Evolutionary conservation across 805 yeast genomes (phyloP), one percentile per base, ranked within the genome.

Genomic region (Cyberlindnera lachancei): DNA sequence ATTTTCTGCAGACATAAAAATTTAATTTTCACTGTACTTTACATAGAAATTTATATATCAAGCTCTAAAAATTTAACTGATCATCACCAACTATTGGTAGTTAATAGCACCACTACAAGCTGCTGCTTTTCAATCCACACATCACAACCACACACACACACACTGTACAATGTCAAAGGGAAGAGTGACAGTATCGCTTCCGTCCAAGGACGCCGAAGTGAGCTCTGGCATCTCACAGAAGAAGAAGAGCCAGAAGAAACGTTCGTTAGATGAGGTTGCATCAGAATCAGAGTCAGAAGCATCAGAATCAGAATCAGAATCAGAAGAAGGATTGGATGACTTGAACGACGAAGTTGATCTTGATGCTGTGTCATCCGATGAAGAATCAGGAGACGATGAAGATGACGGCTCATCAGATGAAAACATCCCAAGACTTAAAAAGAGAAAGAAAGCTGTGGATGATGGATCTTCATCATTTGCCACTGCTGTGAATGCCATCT

Each of bases 391-490:
- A 7, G 47, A 37, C 13, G 45, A 45, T 6, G 38, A 36, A 8
- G 46, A 42, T 16, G 53, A 40, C 15, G 41, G 32, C 25, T 34
- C 36, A 26, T 44, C 40, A 9, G 54, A 42, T 16, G 62, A 50
- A 12, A 67, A 54, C 30, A 63, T 57, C 25, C 75, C 66, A 25
- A 58, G 61, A 35, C 68, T 75, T 29, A 63, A 66, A 45, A 68
- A 70, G 48, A 72, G 78, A 40, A 74, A 72, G 56, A 70, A 70
- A 48, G 71, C 68, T 32, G 59, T 60, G 27, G 79, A 71, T 38
- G 86, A 79, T 55, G 90, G 87, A n/a, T 69, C 85, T 1, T 78
- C 66, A 27, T 67, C 75, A 2, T 90, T 92, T 51, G 84, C 95
- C 14, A 68, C 60, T 34, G 97, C 97, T 0, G 75, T 92, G 50